Percentiles rank a stretch among this genome's conserved stretches.
phyloP scores from a whole-genome alignment of 108 stramenopile species.

The Cyclostephanos invisitatus region DNA sequence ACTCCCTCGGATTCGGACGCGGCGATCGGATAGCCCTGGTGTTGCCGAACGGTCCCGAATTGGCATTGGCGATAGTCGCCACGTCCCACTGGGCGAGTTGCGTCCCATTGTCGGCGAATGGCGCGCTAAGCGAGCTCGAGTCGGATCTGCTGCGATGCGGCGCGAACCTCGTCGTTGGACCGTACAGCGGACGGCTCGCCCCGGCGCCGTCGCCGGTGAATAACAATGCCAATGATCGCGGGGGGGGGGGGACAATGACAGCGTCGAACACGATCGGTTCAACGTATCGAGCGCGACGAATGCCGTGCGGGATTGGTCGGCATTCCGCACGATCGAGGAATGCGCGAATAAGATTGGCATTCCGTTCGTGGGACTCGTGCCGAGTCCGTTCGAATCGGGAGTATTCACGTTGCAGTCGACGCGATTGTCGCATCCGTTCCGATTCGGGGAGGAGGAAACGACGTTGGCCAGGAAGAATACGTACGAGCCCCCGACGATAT shows the following conservation, averaged over 20 bases:
- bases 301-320: background rate
- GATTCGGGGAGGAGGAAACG: background rate
- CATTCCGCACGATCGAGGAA: background rate
- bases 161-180: background rate
- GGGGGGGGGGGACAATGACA: background rate
- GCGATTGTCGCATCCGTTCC: background rate
- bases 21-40: conserved; percentile 54
- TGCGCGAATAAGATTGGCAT: background rate
- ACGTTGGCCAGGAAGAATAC: too few relatives aligned
- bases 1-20: conserved; percentile 50
- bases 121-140: conserved; percentile 47
- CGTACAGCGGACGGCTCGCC: background rate
- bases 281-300: background rate
- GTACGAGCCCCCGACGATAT: too few relatives aligned
- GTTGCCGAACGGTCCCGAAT: conserved; percentile 60
- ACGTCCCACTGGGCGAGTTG: conserved; percentile 52
- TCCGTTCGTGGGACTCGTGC: background rate
- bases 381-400: background rate
- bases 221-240: too few relatives aligned
- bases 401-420: background rate
- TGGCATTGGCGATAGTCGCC: conserved; percentile 54
- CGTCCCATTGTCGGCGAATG: conserved; percentile 57
- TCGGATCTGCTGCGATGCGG: conserved; percentile 26
- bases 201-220: too few relatives aligned
- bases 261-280: background rate